Percentiles rank a stretch among this genome's conserved stretches.
phyloP scores from a whole-genome alignment of 768 basidiomycete species.

The Macrocybe gigantea region DNA sequence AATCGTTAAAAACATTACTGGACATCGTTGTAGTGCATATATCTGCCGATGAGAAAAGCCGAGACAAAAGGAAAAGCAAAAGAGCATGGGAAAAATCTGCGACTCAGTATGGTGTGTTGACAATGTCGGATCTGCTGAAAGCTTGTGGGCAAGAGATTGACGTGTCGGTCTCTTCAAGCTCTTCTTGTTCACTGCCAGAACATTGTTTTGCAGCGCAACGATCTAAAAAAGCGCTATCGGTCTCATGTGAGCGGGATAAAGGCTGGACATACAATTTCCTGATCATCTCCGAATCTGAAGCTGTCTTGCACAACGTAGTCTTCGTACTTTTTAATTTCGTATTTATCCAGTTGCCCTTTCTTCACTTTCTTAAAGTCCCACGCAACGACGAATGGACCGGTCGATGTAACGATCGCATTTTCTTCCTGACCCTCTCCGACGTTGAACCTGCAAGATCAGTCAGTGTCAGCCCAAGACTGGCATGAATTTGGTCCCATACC shows the following conservation, averaged over 20 bases:
- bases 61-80: conserved; percentile 3
- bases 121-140: conserved; percentile 55
- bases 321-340: conserved; percentile 95
- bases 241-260: conserved; percentile 2
- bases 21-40: conserved; percentile 2
- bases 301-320: conserved; percentile 94
- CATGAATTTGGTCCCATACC: conserved; percentile 37
- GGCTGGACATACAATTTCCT: conserved; percentile 65
- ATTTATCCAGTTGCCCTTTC: conserved; percentile 84
- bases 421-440: conserved; percentile 83
- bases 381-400: conserved; percentile 86
- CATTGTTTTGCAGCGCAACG: conserved; percentile 91
- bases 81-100: neutral
- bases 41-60: neutral
- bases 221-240: conserved; percentile 46
- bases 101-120: conserved; percentile 56
- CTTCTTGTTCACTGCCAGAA: conserved; percentile 92
- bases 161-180: conserved; percentile 79
- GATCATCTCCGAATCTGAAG: conserved; percentile 97
- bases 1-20: neutral
- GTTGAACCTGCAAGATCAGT: conserved; percentile 66
- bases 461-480: neutral
- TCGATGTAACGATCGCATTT: conserved; percentile 93
- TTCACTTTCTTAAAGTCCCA: conserved; percentile 98
- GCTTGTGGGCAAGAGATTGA: conserved; percentile 52